Conservation (phyloP, 176 grass and related monocot genomes). For the Musa itinerans region DNA sequence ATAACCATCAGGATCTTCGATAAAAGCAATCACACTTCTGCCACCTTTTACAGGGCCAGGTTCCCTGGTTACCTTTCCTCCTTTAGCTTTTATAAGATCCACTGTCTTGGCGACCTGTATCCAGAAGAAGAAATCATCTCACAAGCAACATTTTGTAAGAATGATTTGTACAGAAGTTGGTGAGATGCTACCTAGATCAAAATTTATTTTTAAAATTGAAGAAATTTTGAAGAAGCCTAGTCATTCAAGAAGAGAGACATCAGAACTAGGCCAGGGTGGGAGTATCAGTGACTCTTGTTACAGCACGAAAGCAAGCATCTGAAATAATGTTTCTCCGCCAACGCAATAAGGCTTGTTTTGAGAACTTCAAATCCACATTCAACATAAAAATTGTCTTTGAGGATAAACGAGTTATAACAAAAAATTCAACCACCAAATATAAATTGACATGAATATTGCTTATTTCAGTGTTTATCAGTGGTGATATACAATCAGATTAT, state of each 20-base stretch:
- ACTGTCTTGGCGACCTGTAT: conserved; percentile 76
- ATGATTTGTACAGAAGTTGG: neutral
- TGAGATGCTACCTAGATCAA: neutral
- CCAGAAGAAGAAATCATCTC: neutral
- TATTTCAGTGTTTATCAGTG: too few species aligned
- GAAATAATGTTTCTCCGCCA: neutral
- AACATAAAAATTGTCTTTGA: too few species aligned
- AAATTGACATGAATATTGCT: too few species aligned
- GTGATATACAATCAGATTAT: too few species aligned
- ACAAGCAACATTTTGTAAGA: neutral
- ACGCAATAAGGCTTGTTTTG: neutral
- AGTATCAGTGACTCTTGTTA: neutral
- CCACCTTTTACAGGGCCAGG: conserved; percentile 77
- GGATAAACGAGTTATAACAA: too few species aligned
- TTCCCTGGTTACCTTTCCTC: conserved; percentile 77
- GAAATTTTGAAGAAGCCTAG: neutral
- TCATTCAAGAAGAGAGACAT: neutral
- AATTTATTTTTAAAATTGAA: neutral
- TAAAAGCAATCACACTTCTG: conserved; percentile 72
- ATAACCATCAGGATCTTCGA: conserved; percentile 94
- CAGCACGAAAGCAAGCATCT: too few species aligned
- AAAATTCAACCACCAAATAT: too few species aligned
- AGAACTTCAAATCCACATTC: too few species aligned
- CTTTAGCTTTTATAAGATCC: conserved; percentile 88
- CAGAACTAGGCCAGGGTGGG: neutral